Base-by-base conservation (phyloP, 2,329 filamentous ascomycete species). In the Triangularia verruculosa region DNA sequence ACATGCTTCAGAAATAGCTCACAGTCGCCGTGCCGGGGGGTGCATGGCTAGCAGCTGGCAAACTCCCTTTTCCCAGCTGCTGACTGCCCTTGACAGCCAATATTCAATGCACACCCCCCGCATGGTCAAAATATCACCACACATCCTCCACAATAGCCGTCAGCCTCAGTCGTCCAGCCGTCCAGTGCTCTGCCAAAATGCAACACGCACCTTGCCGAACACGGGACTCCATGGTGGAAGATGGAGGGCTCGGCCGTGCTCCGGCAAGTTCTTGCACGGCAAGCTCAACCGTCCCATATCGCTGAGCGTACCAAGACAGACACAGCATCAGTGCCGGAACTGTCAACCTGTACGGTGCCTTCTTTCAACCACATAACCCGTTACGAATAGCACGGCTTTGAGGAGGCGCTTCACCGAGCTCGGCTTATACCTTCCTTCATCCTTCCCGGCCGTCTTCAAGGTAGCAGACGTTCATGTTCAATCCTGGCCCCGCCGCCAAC, bases 1-100 rank as follows among this genome's bases (percentile, higher is more conserved):
- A 71, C 70, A 61, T 70, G 70, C 70, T 69, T 71, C 70, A 71
- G 69, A 70, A 71, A 70, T 70, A 71, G 63, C 70, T 67, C 67
- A 67, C 34, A 61, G 62, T 61, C 62, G 58, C 57, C 55, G 63
- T 63, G 62, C 55, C 57, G 53, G 64, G 64, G 61, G 51, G 43
- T 27, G 34, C 30, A 9, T 17, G 43, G 25, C n/a, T 52, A 28
- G 17, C 58, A 58, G 62, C 59, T 57, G 55, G 43, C 62, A 57
- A 43, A n/a, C 20, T 22, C 28, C 51, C 28, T 39, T 51, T 28
- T 54, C 47, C 11, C 61, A 62, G 17, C 15, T 54, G 28, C 20
- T 20, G 25, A 60, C 17, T 22, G 24, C 17, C 25, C 17, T 20
- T 32, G 17, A 30, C 32, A n/a, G 32, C 27, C 25, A 32, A 58